Base-by-base conservation (phyloP, 106 monocot species). In the Narthecium ossifragum region DNA sequence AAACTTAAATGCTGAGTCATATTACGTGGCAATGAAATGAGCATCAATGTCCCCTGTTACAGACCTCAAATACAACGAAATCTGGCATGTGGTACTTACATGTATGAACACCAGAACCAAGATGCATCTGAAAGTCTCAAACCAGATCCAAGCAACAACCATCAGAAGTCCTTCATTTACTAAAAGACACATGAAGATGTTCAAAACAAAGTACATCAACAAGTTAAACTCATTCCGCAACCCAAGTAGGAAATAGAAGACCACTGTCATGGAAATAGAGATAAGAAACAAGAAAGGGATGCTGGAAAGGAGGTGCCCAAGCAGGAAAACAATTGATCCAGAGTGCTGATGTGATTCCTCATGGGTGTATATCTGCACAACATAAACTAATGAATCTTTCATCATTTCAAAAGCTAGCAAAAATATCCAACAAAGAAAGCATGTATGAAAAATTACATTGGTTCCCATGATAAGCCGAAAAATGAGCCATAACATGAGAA, bases 151-250 rank as follows among this genome's bases (percentile, higher is more conserved):
- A 22, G 90, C 67, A 46, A 84, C 69, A 51, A 84, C 53, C 84
- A 86, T 87, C 73, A 98, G 71, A 24, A 98, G 70, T 5, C 86
- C 86, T 64, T 98, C 96, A 62, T 84, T 98, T 55, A 81, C 96
- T 51, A 98, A 62, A 22, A 98, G 78, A 51, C 80, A 84, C 74
- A 75, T 75, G 75, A 98, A 90, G 38, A 90, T 71, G 59, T 90
- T 98, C 29, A 98, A 34, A 51, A 90, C 63, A 53, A 98, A 98
- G 53, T 98, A 98, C 84, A 84, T 87, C 61, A 98, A 55, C 63
- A 90, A 65, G 81, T 80, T 84, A 70, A 98, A 90, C 74, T 98
- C 84, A 6, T 76, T 62, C 61, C 86, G 74, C 52, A 96, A 57
- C 43, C 90, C 94, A 33, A 75, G 48, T 17, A 96, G 55, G 76